Conservation (phyloP, 2,329 filamentous ascomycete genomes). For the Xylariaceae sp. region DNA sequence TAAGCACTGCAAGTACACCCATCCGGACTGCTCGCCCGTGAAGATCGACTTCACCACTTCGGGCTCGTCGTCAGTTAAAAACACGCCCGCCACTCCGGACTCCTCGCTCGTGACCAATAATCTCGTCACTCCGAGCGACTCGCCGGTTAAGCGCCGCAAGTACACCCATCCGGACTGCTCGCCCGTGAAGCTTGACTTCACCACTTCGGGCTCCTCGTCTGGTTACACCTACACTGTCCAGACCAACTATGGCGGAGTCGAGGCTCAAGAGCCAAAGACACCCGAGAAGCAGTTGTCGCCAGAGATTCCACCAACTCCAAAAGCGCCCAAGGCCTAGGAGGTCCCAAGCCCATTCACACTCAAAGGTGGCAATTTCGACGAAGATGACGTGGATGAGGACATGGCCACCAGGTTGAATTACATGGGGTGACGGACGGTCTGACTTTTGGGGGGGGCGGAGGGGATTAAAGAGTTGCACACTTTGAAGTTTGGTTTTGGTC, state of each 20-base stretch:
- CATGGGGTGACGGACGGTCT: constrained; percentile 2
- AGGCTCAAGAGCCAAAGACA: not conserved
- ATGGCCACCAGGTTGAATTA: constrained; percentile 20
- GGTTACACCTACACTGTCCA: not conserved
- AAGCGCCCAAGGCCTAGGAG: not conserved
- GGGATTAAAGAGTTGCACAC: not conserved
- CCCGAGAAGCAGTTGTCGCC: not conserved
- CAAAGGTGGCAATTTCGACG: constrained; percentile 1
- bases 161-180: too few relatives aligned
- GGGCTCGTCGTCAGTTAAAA: too few relatives aligned
- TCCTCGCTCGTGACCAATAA: too few relatives aligned
- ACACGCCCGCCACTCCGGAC: too few relatives aligned
- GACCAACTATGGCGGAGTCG: not conserved
- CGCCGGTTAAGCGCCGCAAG: too few relatives aligned
- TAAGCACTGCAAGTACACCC: too few relatives aligned
- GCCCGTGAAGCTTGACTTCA: too few relatives aligned
- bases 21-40: too few relatives aligned
- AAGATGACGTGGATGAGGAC: constrained; percentile 14
- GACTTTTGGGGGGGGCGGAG: not conserved
- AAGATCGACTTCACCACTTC: too few relatives aligned
- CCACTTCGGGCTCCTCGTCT: too few relatives aligned
- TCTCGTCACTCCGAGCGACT: not conserved
- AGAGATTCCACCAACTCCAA: not conserved
- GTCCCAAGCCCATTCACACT: not conserved
- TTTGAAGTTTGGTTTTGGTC: not conserved